Conservation (phyloP, 768 basidiomycete species). For the Rhodotorula babjevae region DNA sequence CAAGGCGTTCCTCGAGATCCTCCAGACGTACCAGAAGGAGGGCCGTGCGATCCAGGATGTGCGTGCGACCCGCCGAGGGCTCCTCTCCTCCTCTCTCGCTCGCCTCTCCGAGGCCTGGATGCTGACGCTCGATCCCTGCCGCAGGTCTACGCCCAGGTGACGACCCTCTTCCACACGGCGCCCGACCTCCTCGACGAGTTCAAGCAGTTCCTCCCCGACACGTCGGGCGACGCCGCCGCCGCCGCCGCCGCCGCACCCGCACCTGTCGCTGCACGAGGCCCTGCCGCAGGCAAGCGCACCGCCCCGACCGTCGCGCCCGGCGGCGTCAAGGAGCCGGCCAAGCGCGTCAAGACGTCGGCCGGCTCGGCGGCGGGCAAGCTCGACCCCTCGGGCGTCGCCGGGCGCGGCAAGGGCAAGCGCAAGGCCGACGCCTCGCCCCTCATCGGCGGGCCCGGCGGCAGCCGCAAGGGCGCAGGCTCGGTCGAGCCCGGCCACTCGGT, state of each 20-base stretch:
- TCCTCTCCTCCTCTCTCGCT: background rate
- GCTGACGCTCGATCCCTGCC: background rate
- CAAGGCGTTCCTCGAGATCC: conserved; percentile 52
- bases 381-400: background rate
- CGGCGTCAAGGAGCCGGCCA: background rate
- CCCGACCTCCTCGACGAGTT: conserved; percentile 41
- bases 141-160: conserved; percentile 41
- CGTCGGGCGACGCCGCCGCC: conserved; percentile 20
- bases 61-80: conserved; percentile 44
- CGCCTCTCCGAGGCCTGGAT: background rate
- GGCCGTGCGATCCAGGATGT: conserved; percentile 56
- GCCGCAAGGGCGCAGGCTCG: conserved; percentile 13
- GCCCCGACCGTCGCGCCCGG: background rate
- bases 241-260: background rate
- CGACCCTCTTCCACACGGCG: conserved; percentile 36
- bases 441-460: background rate
- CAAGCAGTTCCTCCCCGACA: conserved; percentile 41
- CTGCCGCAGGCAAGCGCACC: conserved; percentile 9
- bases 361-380: background rate
- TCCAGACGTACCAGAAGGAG: conserved; percentile 55
- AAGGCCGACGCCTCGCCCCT: conserved; percentile 21
- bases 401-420: conserved; percentile 17
- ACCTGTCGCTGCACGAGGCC: background rate
- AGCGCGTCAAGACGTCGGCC: conserved; percentile 14
- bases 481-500: conserved; percentile 7